A percentile compares a stretch with the other conserved stretches of the same genome.
These are phyloP conservation scores for Penstemon eatonii DNA, from an alignment of 257 asterid genomes.

Conservation along the genomic window DNA sequence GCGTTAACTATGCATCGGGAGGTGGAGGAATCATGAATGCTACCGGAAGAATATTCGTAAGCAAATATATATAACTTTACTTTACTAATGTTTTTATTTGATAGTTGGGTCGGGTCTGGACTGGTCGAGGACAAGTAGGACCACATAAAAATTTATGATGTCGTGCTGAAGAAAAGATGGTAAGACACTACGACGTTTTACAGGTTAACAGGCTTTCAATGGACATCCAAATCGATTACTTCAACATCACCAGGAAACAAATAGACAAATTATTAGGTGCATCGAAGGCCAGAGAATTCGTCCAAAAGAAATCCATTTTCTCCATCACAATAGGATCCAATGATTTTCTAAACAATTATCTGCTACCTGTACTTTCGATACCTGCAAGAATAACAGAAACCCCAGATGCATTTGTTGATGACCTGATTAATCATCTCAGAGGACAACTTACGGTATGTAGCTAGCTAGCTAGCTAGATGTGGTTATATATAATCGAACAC, in stretches of 20 bases:
- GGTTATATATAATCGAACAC: no score
- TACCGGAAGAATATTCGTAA: constrained; percentile 80
- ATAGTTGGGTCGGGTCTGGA: no score
- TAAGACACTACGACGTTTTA: background rate
- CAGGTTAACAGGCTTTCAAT: constrained; percentile 92
- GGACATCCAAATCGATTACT: constrained; percentile 91
- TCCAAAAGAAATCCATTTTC: constrained; percentile 62
- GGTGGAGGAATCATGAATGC: constrained; percentile 96
- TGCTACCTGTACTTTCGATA: constrained; percentile 69
- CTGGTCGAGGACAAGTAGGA: no score
- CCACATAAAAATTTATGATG: no score
- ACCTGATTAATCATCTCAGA: constrained; percentile 60
- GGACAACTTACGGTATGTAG: constrained; percentile 70
- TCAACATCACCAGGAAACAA: constrained; percentile 77
- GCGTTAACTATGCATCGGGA: constrained; percentile 94
- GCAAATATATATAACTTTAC: constrained; percentile 19
- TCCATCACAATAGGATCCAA: constrained; percentile 85
- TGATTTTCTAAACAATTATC: constrained; percentile 89
- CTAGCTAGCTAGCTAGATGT: no score
- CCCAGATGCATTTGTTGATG: constrained; percentile 74
- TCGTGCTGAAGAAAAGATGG: no score
- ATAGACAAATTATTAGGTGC: constrained; percentile 60
- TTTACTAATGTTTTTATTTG: background rate
- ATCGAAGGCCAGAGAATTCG: constrained; percentile 66
- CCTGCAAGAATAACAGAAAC: constrained; percentile 67